Conservation (phyloP, 345 rosid genomes). For the Kernera saxatilis region DNA sequence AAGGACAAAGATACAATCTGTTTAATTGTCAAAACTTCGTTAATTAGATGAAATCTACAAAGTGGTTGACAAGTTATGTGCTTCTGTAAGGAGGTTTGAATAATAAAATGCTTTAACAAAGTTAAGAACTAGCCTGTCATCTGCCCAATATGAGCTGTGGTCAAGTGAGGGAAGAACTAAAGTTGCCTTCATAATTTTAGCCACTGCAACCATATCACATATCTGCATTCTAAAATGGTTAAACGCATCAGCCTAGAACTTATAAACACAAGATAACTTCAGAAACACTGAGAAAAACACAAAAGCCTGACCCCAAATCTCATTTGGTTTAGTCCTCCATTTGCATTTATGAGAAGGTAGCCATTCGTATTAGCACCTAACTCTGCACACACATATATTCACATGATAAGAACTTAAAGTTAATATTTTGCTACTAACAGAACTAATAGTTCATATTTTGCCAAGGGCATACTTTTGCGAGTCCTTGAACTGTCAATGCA, state of each 20-base stretch:
- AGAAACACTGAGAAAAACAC: slow-evolving; percentile 30
- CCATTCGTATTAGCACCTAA: slow-evolving; percentile 69
- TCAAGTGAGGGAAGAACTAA: slow-evolving; percentile 93
- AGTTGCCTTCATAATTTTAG: slow-evolving; percentile 84
- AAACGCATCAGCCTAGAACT: slow-evolving; percentile 37
- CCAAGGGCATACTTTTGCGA: slow-evolving; percentile 49
- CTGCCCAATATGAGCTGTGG: slow-evolving; percentile 93
- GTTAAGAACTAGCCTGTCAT: slow-evolving; percentile 51
- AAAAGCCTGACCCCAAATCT: slow-evolving; percentile 96
- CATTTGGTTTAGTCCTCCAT: slow-evolving; percentile 99
- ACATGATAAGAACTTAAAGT: slow-evolving; percentile 7
- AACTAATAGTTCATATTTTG: neutral
- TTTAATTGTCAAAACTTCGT: neutral
- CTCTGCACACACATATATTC: slow-evolving; percentile 39
- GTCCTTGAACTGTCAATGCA: slow-evolving; percentile 56
- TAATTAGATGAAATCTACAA: neutral
- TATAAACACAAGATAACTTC: neutral
- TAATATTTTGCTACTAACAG: slow-evolving; percentile 1
- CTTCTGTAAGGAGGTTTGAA: neutral
- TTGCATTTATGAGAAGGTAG: slow-evolving; percentile 80
- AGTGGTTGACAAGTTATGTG: neutral
- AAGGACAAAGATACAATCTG: neutral
- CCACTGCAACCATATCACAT: slow-evolving; percentile 95
- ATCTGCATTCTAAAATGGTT: slow-evolving; percentile 75
- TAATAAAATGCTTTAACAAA: neutral